Evolutionary conservation across 1,284 basidiomycete species (phyloP), one percentile per base, ranked within the genome.

Genomic region (Trametes hirsuta): DNA sequence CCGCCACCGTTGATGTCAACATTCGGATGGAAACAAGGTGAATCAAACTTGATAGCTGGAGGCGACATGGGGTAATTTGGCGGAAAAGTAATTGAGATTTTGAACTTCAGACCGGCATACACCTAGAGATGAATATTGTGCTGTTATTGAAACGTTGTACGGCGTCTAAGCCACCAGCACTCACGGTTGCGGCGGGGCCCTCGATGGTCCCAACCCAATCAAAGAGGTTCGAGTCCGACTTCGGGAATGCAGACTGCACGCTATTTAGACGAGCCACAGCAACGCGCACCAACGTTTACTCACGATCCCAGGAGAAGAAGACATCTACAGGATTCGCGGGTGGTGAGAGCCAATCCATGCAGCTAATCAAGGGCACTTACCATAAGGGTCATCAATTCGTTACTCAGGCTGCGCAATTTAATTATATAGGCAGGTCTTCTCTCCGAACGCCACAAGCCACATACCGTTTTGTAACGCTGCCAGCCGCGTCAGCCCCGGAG

Each of bases 141-240:
- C 42, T 53, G 48, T 40, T 42, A 54, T 50, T 50, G 30, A 4
- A 30, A 4, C 30, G 8, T 30, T 8, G 30, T 30, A 8, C 30
- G 30, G 8, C 30, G 30, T 30, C 30, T 10, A 44, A 25, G 24
- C 34, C 15, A 46, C 24, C n/a, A 30, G 22, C 40, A 54, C 53
- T 61, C 66, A 90, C 89, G 12, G 91, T 94, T 65, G 83, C 90
- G 47, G 84, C 67, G 0, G 91, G 84, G 0, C 92, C 91, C 70
- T 92, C 90, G 71, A 93, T 90, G 37, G 91, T 93, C 18, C 91
- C 91, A 4, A 84, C 80, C 91, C 91, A 94, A 68, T 93, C 91
- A 66, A 91, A 91, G 5, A 94, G 79, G 71, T 90, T 92, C 14
- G 88, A 84, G 61, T 94, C 91, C 59, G 84, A 87, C 71, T 89